A percentile compares a stretch with the other conserved stretches of the same genome.
Evolutionary conservation across 1,284 basidiomycete genomes (phyloP).

Genomic region (Earliella scabrosa): DNA sequence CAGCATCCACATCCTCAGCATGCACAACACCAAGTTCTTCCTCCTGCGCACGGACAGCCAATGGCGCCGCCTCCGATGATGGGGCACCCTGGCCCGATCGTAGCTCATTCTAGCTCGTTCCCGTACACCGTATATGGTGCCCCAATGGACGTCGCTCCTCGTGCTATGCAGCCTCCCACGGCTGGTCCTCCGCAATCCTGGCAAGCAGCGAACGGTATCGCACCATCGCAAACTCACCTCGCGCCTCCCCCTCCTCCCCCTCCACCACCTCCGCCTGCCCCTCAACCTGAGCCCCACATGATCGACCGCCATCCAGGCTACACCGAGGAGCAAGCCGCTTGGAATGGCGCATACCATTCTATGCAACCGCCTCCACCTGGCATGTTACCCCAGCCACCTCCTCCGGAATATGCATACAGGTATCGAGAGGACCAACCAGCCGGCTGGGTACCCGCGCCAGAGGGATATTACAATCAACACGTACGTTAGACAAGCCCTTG

Average conservation of each 20-base stretch:
- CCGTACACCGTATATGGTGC: slow-evolving; percentile 51
- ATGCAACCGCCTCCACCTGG: slow-evolving; percentile 47
- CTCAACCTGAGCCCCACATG: slow-evolving; percentile 39
- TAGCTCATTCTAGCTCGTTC: slow-evolving; percentile 35
- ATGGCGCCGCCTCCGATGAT: slow-evolving; percentile 33
- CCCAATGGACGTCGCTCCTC: slow-evolving; percentile 44
- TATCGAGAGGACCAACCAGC: slow-evolving; percentile 57
- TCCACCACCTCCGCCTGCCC: slow-evolving; percentile 22
- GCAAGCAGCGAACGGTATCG: slow-evolving; percentile 62
- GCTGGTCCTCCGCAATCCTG: slow-evolving; percentile 60
- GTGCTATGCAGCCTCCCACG: slow-evolving; percentile 50
- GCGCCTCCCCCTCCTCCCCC: slow-evolving; percentile 43
- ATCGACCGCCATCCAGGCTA: slow-evolving; percentile 52
- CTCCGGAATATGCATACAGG: slow-evolving; percentile 54
- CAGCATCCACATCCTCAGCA: slow-evolving; percentile 16
- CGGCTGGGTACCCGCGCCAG: slow-evolving; percentile 41
- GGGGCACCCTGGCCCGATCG: slow-evolving; percentile 25
- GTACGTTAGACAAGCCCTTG: too few relatives aligned
- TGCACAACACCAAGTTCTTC: slow-evolving; percentile 17
- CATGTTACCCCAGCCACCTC: slow-evolving; percentile 45
- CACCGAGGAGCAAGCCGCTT: slow-evolving; percentile 47
- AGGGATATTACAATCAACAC: slow-evolving; percentile 61
- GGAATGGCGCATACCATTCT: slow-evolving; percentile 47
- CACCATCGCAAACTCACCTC: slow-evolving; percentile 68
- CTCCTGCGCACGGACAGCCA: slow-evolving; percentile 30